Evolutionary conservation across 1,284 basidiomycete species (phyloP), one percentile per base, ranked within the genome.

Genomic region (Singerocomus inundabilis): DNA sequence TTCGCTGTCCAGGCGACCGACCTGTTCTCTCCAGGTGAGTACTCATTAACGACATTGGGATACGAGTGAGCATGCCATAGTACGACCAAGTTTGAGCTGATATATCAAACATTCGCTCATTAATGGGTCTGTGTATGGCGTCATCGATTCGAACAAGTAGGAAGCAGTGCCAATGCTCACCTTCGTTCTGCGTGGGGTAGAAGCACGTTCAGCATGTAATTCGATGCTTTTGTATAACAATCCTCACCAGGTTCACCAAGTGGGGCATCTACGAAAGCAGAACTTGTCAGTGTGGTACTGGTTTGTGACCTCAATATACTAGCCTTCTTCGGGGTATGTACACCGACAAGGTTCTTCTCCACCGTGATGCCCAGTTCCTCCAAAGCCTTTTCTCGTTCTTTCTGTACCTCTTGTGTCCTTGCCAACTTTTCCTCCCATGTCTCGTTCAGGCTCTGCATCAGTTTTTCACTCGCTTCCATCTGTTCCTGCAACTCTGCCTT

Each of bases 291-390:
- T 31, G 31, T 44, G 39, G 54, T 38, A 47, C 40, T 50, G 30
- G 5, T 38, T 48, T 32, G 46, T 18, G 32, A 18, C 46, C 46
- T 45, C 33, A 26, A 49, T 28, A 41, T 52, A 60, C 78, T 56
- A 58, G 81, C 88, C 80, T 87, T 93, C 78, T 98, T 98, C n/a
- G 96, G 96, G n/a, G 96, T 95, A 74, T 98, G 93, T 44, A 99
- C 93, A 41, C 93, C 93, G 49, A 97, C 89, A 52, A 91, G 81
- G 63, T 94, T 90, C 80, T 95, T 98, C 71, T 98, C 95, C 51
- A 99, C 93, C 33, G 92, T 91, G 68, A 99, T 98, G 44, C 96
- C 96, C 55, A 99, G 74, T 72, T 98, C 96, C 71, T 99, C 97
- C 43, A 99, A 72, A 5, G 96, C 97, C 76, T 94, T 88, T 74